Base-by-base conservation (phyloP, 179 eudicot species). In the Nepenthes alata region DNA sequence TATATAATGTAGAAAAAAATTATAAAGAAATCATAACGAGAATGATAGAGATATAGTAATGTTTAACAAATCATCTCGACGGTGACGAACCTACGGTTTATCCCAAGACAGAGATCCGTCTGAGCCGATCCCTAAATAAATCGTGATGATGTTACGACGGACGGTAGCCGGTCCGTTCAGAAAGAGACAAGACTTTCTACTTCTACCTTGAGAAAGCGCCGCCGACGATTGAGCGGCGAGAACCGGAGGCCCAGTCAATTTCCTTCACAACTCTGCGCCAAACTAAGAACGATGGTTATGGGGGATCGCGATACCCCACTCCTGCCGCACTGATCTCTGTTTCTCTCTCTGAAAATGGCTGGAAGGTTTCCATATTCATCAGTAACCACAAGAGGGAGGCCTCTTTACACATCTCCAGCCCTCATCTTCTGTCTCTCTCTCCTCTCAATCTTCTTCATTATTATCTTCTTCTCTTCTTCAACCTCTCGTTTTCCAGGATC, bases 311-410 rank as follows among this genome's bases (percentile, higher is more conserved):
- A 12, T 11, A 86, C 34, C 61, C 74, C 57, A 74, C 45, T 84
- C 55, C 78, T 61, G 75, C 55, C 57, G 38, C 48, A 10, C 59
- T 35, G 3, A 1, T 47, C 68, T 58, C 70, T 56, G 59, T 2
- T 55, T 34, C 37, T 4, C 68, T 34, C 53, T 57, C 58, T 63
- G 11, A 12, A 70, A 55, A 88, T 88, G 96, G 90, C 88, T 58
- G 86, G 86, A 36, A 82, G 79, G 66, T 72, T 77, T 47, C 55
- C 15, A 1, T 41, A 55, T 59, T 67, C 75, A 3, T 56, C 77
- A n/a, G 15, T 61, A 37, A 56, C 73, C 58, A 34, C 72, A 5
- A 63, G 77, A 47, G 64, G 63, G 60, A 73, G 80, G 70, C 65
- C 78, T 12, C 56, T 64, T n/a, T 63, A 60, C 65, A 39, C 56